Evolutionary conservation across 805 yeast genomes (phyloP).

Genomic region (Hanseniaspora taiwanica): DNA sequence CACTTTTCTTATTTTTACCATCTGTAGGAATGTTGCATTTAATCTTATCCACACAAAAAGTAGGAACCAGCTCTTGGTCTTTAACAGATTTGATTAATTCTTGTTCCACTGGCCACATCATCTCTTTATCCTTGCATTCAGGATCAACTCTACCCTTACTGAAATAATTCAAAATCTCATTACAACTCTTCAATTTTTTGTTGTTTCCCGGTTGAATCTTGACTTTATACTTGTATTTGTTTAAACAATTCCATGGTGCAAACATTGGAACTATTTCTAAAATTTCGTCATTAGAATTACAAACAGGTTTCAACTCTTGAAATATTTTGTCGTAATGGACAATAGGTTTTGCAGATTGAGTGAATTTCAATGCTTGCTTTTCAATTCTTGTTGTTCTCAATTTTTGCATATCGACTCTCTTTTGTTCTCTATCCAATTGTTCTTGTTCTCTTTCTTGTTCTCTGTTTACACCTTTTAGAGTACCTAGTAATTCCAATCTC

Average conservation of each 20-base stretch:
- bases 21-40: constrained; percentile 42
- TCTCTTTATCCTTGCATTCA: constrained; percentile 30
- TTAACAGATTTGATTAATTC: constrained; percentile 42
- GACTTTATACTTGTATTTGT: constrained; percentile 64
- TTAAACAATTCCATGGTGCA: constrained; percentile 83
- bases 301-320: constrained; percentile 22
- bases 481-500: constrained; percentile 75
- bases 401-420: constrained; percentile 22
- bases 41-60: constrained; percentile 59
- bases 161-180: constrained; percentile 53
- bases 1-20: constrained; percentile 15
- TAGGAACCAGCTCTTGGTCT: constrained; percentile 52
- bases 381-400: constrained; percentile 28
- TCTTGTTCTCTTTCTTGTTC: constrained; percentile 25
- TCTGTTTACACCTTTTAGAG: constrained; percentile 45
- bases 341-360: constrained; percentile 28
- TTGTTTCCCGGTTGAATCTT: constrained; percentile 66
- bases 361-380: constrained; percentile 23
- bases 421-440: constrained; percentile 22
- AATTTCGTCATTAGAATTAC: constrained; percentile 34
- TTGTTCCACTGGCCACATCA: constrained; percentile 62
- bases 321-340: constrained; percentile 31
- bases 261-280: constrained; percentile 42
- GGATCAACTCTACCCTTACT: constrained; percentile 32
- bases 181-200: constrained; percentile 78